Evolutionary conservation across 345 rosid species (phyloP).

Genomic region (Rhodamnia rubescens): DNA sequence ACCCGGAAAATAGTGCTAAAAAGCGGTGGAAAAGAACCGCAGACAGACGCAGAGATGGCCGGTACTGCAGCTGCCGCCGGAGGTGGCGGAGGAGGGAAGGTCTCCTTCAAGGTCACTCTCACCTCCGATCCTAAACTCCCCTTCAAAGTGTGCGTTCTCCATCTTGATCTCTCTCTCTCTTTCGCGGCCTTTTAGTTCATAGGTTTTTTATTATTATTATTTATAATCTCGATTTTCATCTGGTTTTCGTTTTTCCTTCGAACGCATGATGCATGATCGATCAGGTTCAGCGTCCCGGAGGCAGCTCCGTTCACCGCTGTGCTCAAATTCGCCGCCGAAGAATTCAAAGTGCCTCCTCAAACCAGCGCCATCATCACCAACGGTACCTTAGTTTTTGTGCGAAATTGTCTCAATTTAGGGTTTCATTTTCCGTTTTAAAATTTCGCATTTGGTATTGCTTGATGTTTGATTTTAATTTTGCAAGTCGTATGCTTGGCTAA

Average conservation of each 20-base stretch:
- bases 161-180: background rate
- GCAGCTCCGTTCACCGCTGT: conserved; percentile 98
- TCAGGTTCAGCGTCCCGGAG: conserved; percentile 94
- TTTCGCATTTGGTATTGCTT: background rate
- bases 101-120: conserved; percentile 88
- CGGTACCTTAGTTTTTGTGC: conserved; percentile 24
- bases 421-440: background rate
- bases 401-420: background rate
- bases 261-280: background rate
- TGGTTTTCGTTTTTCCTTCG: background rate
- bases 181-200: background rate
- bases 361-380: conserved; percentile 99
- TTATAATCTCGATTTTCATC: background rate
- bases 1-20: background rate
- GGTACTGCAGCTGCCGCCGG: conserved; percentile 9
- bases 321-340: conserved; percentile 88
- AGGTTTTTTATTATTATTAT: background rate
- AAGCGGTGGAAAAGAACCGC: background rate
- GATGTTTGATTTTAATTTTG: background rate
- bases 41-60: conserved; percentile 30
- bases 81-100: conserved; percentile 55
- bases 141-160: conserved; percentile 70
- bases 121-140: conserved; percentile 99
- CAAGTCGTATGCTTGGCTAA: background rate
- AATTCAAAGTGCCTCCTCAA: conserved; percentile 96